Evolutionary conservation across 257 asterid genomes (phyloP).

Genomic region (Solanum pennellii): DNA sequence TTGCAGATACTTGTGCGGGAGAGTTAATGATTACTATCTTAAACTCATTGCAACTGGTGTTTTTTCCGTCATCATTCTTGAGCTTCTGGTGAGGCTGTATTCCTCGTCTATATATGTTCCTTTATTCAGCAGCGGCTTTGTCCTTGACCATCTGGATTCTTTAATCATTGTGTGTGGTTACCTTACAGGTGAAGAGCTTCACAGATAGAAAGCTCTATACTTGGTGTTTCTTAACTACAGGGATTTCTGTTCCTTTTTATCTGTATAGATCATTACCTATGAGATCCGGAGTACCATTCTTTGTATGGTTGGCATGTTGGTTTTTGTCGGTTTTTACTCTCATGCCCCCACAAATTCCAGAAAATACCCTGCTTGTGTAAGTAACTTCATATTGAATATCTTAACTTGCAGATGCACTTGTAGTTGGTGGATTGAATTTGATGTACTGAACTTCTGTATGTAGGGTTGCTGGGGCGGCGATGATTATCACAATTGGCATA

Average conservation of each 20-base stretch:
- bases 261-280: conserved; percentile 41
- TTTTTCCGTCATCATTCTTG: conserved; percentile 64
- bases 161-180: conserved; percentile 1
- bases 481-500: conserved; percentile 59
- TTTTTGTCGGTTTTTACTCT: conserved; percentile 71
- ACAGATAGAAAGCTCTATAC: conserved; percentile 74
- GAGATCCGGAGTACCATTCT: conserved; percentile 47
- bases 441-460: neutral
- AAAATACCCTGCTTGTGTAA: conserved; percentile 80
- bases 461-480: conserved; percentile 56
- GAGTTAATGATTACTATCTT: conserved; percentile 30
- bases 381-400: conserved; percentile 7
- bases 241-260: conserved; percentile 57
- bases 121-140: neutral
- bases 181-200: conserved; percentile 81
- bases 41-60: conserved; percentile 36
- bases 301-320: conserved; percentile 69
- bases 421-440: neutral
- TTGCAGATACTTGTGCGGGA: conserved; percentile 39
- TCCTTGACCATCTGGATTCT: conserved; percentile 2
- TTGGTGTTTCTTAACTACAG: conserved; percentile 71
- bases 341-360: conserved; percentile 99
- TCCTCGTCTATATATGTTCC: neutral
- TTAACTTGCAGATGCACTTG: neutral
- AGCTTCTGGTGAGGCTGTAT: conserved; percentile 60